Base-by-base conservation (phyloP, 1,284 basidiomycete species). In the Sutorius eximius region DNA sequence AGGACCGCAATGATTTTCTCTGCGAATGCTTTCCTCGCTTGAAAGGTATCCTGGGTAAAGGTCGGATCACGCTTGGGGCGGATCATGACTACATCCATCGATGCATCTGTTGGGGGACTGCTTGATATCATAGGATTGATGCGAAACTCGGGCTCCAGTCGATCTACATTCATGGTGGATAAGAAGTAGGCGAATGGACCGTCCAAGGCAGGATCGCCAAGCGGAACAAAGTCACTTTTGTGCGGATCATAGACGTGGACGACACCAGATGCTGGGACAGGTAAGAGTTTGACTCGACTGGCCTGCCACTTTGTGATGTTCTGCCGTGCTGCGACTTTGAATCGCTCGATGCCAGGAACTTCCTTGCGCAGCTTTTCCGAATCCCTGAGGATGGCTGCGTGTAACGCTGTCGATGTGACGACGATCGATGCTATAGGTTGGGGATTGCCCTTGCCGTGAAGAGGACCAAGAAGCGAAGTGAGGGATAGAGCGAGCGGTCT, bases 161-260 rank as follows among this genome's bases (percentile, higher is more conserved):
- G 79, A 69, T 93, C 87, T 30, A 91, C 89, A 54, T 92, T 89
- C 49, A 91, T 78, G 0, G 89, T 88, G 7, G 87, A 85, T 20
- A 96, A 71, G 66, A 94, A 91, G 71, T 98, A 98, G 18, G 81
- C 75, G 66, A 96, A 97, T 1, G 93, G 93, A 0, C 93, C 95
- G 42, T 79, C 76, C 27, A 81, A 69, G 18, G 74, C 67, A 5
- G 73, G 69, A 32, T 73, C 69, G 2, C 70, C 64, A 60, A 76
- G 73, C n/a, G 77, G 64, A n/a, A 79, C 70, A 60, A 90, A 94
- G 1, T 66, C 47, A 32, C 75, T 65, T 1, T 67, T 66, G 0
- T 55, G 43, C 2, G 85, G 80, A 60, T 90, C 80, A 70, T 91
- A 96, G 18, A 82, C 73, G 52, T 82, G 70, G 27, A 88, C 78